phyloP scores from a whole-genome alignment of 1,284 basidiomycete species.

The Limonomyces culmigenus region DNA sequence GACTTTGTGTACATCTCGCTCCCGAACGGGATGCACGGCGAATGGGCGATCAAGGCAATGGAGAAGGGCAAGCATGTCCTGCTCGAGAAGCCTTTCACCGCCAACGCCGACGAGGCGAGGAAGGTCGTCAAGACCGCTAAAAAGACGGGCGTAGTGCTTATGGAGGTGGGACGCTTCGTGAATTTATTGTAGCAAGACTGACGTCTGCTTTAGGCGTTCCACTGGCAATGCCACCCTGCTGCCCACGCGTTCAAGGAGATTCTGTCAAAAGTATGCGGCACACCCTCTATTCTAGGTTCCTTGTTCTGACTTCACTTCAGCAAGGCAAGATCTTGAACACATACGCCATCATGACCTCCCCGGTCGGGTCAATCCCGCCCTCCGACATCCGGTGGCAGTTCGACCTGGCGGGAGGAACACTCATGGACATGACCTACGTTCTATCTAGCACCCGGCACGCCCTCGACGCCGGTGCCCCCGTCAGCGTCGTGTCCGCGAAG shows the following conservation, averaged over 20 bases:
- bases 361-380: conserved; percentile 1
- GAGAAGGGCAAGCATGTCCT: conserved; percentile 16
- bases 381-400: conserved; percentile 1
- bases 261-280: background rate
- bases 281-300: no score
- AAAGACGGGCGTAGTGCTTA: conserved; percentile 1
- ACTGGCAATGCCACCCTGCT: conserved; percentile 2
- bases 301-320: conserved; percentile 1
- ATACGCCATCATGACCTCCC: conserved; percentile 1
- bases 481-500: conserved; percentile 6
- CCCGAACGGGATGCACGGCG: conserved; percentile 9
- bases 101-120: conserved; percentile 1
- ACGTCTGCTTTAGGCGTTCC: no score
- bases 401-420: conserved; percentile 1
- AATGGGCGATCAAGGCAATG: conserved; percentile 15
- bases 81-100: conserved; percentile 13
- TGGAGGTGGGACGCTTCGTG: no score
- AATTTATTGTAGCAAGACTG: no score
- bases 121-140: background rate
- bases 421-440: conserved; percentile 10
- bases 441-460: conserved; percentile 9
- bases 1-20: conserved; percentile 13
- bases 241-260: background rate
- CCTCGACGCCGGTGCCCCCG: conserved; percentile 6
- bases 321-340: conserved; percentile 1